Base-by-base conservation (phyloP, 768 basidiomycete genomes). In the Mycena latifolia region DNA sequence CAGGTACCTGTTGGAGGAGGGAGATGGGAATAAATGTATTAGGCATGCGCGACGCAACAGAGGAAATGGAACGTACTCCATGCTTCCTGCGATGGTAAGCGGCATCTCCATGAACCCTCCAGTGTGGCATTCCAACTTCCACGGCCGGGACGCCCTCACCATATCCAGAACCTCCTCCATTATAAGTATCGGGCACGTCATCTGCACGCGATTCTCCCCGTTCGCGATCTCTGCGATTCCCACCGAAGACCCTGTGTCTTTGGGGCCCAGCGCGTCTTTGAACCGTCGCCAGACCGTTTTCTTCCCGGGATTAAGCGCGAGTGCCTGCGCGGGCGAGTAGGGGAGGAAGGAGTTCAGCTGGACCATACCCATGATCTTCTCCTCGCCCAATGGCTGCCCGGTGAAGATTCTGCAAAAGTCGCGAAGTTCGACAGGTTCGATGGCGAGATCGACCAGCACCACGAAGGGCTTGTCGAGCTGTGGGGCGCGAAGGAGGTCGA, bases 311-410 rank as follows among this genome's bases (percentile, higher is more conserved):
- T 3, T 7, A 17, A 31, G 3, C 1, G 6, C 10, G 1, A 29
- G 22, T 17, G 45, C 45, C 6, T 46, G 20, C 5, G 29, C 31
- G 11, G 27, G 25, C 17, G 45, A 2, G 31, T 24, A 25, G 22
- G 56, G n/a, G 17, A 4, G 9, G 46, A 55, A 55, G 17, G 33
- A 14, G 37, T 55, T 63, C 3, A 63, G 2, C 47, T 63, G 61
- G 2, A 56, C 37, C 61, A 63, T 56, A 11, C 61, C 61, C 25
- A 24, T 24, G 46, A 50, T 50, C 28, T 41, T 31, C 28, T 24
- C 17, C 22, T n/a, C 28, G 22, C 24, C 31, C 3, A 43, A 10
- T 18, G 22, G 24, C 31, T 62, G 29, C 10, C 33, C 45, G 10
- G 2, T 20, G 35, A 46, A 55, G 20, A 62, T 55, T n/a, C 24